These are phyloP conservation scores for Sporothrix protearum DNA, from an alignment of 2,329 filamentous ascomycete species.

Conservation along the genomic window DNA sequence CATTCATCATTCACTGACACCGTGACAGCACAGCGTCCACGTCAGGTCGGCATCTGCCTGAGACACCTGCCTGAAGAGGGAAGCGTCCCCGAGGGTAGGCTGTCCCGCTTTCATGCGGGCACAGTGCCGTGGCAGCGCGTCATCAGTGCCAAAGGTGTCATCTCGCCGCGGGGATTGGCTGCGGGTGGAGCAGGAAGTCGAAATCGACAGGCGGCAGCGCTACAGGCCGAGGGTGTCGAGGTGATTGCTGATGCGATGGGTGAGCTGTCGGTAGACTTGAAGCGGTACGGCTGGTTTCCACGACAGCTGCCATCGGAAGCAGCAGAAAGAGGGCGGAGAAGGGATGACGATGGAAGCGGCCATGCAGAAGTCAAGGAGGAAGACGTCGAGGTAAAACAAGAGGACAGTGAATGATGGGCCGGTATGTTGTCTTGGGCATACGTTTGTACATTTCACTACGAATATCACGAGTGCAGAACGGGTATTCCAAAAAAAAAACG, in stretches of 20 bases:
- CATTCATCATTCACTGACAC: background rate
- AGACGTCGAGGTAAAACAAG: slow-evolving; percentile 4
- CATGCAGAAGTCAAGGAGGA: slow-evolving; percentile 23
- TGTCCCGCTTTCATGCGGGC: slow-evolving; percentile 60
- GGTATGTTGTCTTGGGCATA: background rate
- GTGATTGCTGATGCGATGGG: slow-evolving; percentile 50
- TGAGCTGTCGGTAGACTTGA: slow-evolving; percentile 51
- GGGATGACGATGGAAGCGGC: slow-evolving; percentile 28
- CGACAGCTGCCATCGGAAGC: slow-evolving; percentile 45
- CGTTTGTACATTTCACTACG: background rate
- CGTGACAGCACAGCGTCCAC: slow-evolving; percentile 60
- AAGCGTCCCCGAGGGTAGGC: slow-evolving; percentile 44
- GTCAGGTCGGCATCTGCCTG: slow-evolving; percentile 86
- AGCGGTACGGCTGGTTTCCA: slow-evolving; percentile 56
- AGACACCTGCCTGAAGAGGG: slow-evolving; percentile 63
- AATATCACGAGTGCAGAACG: background rate
- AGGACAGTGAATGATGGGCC: slow-evolving; percentile 4
- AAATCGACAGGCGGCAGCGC: slow-evolving; percentile 48
- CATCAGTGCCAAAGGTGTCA: slow-evolving; percentile 79
- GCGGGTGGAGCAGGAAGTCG: slow-evolving; percentile 20
- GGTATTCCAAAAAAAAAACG: background rate
- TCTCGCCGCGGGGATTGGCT: slow-evolving; percentile 61
- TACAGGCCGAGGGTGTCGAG: slow-evolving; percentile 51
- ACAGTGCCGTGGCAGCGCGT: slow-evolving; percentile 96
- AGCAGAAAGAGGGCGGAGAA: slow-evolving; percentile 27